Conservation (phyloP, 805 yeast genomes). For the Cyberlindnera subsufficiens region DNA sequence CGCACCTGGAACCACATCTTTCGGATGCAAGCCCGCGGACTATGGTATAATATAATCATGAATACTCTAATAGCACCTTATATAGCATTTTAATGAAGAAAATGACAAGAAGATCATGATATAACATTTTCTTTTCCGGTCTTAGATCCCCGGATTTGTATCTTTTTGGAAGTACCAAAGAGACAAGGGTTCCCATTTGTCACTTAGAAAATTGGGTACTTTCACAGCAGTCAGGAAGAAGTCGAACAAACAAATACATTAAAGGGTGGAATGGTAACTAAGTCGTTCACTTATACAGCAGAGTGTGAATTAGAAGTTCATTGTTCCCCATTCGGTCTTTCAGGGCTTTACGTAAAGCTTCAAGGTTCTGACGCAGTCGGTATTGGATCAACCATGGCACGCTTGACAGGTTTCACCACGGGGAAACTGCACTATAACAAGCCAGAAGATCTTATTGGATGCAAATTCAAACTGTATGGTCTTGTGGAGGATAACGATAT, state of each 20-base stretch:
- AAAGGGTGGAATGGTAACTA: not conserved
- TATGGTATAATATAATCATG: too few species aligned
- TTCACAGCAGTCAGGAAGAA: too few species aligned
- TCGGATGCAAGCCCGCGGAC: too few species aligned
- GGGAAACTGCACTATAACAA: constrained; percentile 46
- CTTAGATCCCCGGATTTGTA: too few species aligned
- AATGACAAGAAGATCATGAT: too few species aligned
- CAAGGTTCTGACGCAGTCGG: constrained; percentile 46
- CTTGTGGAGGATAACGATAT: constrained; percentile 39
- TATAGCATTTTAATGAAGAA: too few species aligned
- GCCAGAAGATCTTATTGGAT: constrained; percentile 37
- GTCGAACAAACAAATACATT: not conserved
- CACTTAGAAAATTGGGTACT: too few species aligned
- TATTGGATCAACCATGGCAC: constrained; percentile 51
- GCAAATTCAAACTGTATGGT: constrained; percentile 44
- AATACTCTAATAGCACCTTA: too few species aligned
- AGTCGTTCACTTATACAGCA: constrained; percentile 37
- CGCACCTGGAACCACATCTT: too few species aligned
- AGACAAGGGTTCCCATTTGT: too few species aligned
- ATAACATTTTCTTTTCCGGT: too few species aligned
- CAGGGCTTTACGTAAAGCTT: constrained; percentile 44
- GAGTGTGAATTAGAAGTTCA: constrained; percentile 49
- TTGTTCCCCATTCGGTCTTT: constrained; percentile 51
- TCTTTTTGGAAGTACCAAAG: too few species aligned
- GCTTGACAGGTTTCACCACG: constrained; percentile 45